These are phyloP conservation scores for Boletus sp. DNA, from an alignment of 768 basidiomycete species.

Conservation along the genomic window DNA sequence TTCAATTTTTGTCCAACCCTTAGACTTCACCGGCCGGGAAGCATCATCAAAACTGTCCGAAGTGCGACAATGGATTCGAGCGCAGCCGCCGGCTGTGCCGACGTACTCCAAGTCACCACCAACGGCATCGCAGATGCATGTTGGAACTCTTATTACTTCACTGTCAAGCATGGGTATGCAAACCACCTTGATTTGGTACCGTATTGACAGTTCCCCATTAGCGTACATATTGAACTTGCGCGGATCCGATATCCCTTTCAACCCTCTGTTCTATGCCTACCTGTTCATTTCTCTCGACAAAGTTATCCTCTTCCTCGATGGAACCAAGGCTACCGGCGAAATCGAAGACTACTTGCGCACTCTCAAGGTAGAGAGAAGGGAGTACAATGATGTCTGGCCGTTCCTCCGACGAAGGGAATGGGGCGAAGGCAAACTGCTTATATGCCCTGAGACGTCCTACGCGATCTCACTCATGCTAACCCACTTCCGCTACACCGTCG, in stretches of 20 bases:
- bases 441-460: slow-evolving; percentile 73
- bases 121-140: slow-evolving; percentile 59
- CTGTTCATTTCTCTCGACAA: slow-evolving; percentile 64
- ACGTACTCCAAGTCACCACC: slow-evolving; percentile 64
- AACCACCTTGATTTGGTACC: neutral
- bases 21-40: slow-evolving; percentile 69
- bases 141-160: slow-evolving; percentile 65
- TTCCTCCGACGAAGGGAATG: slow-evolving; percentile 73
- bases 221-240: slow-evolving; percentile 90
- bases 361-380: slow-evolving; percentile 54
- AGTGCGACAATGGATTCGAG: slow-evolving; percentile 67
- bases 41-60: slow-evolving; percentile 67
- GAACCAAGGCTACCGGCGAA: slow-evolving; percentile 57
- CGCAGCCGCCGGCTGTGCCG: slow-evolving; percentile 56
- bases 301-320: slow-evolving; percentile 78
- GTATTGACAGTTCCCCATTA: slow-evolving; percentile 24
- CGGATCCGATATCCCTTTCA: slow-evolving; percentile 87
- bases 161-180: slow-evolving; percentile 68
- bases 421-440: slow-evolving; percentile 79
- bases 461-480: slow-evolving; percentile 86
- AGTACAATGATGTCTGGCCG: slow-evolving; percentile 78
- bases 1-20: slow-evolving; percentile 62
- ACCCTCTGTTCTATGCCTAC: slow-evolving; percentile 90
- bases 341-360: slow-evolving; percentile 57
- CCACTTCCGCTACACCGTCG: slow-evolving; percentile 74